phyloP scores from a whole-genome alignment of 371 early-diverging fungal genomes.

The Apophysomyces ossiformis region DNA sequence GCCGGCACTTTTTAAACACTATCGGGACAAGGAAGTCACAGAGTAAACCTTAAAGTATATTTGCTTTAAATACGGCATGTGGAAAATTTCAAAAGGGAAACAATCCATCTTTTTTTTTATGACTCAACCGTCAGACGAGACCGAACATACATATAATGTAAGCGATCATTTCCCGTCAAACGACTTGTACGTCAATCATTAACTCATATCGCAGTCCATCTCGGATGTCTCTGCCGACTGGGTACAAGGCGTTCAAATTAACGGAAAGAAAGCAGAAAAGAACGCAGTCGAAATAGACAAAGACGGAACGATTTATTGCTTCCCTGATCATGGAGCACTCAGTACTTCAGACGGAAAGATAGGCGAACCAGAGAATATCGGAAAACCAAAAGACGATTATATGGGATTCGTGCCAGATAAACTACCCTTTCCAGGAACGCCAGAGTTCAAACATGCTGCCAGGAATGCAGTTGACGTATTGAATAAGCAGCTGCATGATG shows the following conservation, averaged over 20 bases:
- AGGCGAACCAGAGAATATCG: neutral
- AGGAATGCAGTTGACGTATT: neutral
- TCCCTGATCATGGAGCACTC: neutral
- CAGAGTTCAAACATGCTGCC: neutral
- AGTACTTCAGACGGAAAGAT: neutral
- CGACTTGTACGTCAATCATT: neutral
- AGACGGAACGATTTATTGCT: neutral
- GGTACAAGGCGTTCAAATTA: neutral
- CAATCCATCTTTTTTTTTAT: too few species aligned
- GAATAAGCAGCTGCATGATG: neutral
- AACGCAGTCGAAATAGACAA: neutral
- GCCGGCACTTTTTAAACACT: too few species aligned
- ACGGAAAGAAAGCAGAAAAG: neutral
- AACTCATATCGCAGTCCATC: neutral
- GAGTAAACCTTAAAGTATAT: too few species aligned
- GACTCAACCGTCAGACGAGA: neutral
- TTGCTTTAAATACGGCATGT: too few species aligned
- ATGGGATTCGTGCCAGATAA: conserved; percentile 1
- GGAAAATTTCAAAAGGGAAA: too few species aligned
- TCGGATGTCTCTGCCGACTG: neutral
- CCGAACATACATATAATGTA: neutral
- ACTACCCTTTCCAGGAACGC: neutral
- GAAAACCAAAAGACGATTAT: neutral
- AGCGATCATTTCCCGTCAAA: neutral
- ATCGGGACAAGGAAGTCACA: too few species aligned